Percentiles rank a stretch among this genome's conserved stretches.
These are phyloP conservation scores for Aspergillus pseudonomiae DNA, from an alignment of 2,329 filamentous ascomycete species.

Conservation along the genomic window DNA sequence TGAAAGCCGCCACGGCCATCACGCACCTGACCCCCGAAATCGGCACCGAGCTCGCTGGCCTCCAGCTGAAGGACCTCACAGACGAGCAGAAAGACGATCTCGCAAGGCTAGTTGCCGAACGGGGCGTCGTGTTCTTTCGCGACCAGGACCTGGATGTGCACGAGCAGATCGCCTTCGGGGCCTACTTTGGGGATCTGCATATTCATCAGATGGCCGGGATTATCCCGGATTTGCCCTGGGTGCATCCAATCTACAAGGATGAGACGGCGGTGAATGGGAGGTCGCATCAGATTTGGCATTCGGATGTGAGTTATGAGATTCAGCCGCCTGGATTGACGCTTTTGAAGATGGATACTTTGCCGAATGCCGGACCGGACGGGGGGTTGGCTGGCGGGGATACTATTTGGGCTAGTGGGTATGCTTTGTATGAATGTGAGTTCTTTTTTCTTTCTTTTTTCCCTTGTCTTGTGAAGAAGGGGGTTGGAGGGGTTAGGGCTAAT, in stretches of 20 bases:
- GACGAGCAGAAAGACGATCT: conserved; percentile 60
- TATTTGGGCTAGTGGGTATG: background rate
- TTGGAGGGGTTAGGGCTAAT: background rate
- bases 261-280: conserved; percentile 2
- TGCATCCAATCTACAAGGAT: conserved; percentile 11
- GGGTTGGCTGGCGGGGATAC: background rate
- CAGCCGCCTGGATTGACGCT: conserved; percentile 34
- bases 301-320: conserved; percentile 32
- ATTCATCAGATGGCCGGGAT: conserved; percentile 24
- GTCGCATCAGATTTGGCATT: conserved; percentile 24
- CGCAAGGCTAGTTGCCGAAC: conserved; percentile 61
- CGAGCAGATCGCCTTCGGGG: conserved; percentile 38
- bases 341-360: conserved; percentile 27
- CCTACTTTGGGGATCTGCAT: conserved; percentile 33
- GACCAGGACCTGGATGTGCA: conserved; percentile 52
- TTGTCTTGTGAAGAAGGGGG: background rate
- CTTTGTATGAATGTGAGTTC: background rate
- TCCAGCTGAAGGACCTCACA: conserved; percentile 53
- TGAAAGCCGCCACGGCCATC: background rate
- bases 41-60: conserved; percentile 54
- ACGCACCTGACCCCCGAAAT: conserved; percentile 29
- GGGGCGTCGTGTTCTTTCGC: conserved; percentile 61
- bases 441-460: background rate
- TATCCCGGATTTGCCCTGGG: conserved; percentile 12
- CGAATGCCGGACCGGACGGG: conserved; percentile 24